Base-by-base conservation (phyloP, 257 asterid genomes). In the Echium plantagineum region DNA sequence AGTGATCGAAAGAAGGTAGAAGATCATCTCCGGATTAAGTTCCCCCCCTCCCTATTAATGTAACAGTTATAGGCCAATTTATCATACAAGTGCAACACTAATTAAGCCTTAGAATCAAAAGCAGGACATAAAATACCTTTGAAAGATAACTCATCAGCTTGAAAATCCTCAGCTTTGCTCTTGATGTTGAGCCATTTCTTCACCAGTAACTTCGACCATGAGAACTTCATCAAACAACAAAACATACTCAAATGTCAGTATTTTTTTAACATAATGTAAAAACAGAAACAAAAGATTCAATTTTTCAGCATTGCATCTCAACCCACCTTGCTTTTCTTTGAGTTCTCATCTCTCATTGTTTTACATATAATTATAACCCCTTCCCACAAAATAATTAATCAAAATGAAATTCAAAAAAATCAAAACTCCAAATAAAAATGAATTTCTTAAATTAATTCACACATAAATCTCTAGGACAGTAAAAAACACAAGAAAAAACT, bases 141-240 rank as follows among this genome's bases (percentile, higher is more conserved):
- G 54, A 52, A 69, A 57, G 75, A 75, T 77, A 84, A 68, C 80
- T 81, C 96, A 75, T 85, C 98, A 48, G 96, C 97, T 62, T 93
- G 98, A 66, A 84, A 88, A 63, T 93, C 97, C 74, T 89, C 89
- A 21, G 86, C 80, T 69, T 83, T 86, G 85, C 78, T 77, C 77
- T 69, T 89, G 78, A 84, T 75, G 74, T 93, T 89, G 88, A 93
- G 77, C 98, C 89, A 88, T 86, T 93, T 93, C 86, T 93, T 89
- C 70, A 93, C 91, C 56, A 93, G 83, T 38, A 83, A 75, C 74
- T 89, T 93, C 19, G 98, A 78, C 95, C 96, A 88, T 46, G 97
- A 83, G 78, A 81, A 63, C 95, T 88, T 69, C 72, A 67, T 55
- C 62, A 75, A 68, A 7, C 46, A 35, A 28, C 60, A 51, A 69